These are phyloP conservation scores for Phytophthora idaei DNA, from an alignment of 352 stramenopile genomes.

Conservation along the genomic window DNA sequence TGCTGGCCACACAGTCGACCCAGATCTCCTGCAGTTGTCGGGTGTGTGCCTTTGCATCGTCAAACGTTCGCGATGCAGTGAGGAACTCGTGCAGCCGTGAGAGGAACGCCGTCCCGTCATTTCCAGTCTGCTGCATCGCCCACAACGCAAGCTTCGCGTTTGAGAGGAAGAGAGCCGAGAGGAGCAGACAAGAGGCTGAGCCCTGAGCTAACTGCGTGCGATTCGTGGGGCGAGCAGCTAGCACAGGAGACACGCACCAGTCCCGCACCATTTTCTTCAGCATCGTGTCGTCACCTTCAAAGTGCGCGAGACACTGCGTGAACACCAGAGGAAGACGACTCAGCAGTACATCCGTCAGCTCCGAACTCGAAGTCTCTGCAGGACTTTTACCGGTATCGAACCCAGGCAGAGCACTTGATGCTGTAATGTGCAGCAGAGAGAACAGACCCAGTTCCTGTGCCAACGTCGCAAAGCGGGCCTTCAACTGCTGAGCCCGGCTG, in stretches of 20 bases:
- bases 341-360: slow-evolving; percentile 55
- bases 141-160: slow-evolving; percentile 85
- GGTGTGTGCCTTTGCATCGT: slow-evolving; percentile 48
- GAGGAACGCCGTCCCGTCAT: slow-evolving; percentile 67
- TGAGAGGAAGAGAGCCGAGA: slow-evolving; percentile 80
- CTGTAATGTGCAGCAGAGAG: slow-evolving; percentile 65
- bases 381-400: slow-evolving; percentile 8
- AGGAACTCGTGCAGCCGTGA: slow-evolving; percentile 64
- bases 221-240: slow-evolving; percentile 49
- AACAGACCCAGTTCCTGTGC: slow-evolving; percentile 82
- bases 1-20: slow-evolving; percentile 81
- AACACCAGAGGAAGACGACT: slow-evolving; percentile 83
- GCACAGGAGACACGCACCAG: slow-evolving; percentile 72
- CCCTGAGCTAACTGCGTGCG: slow-evolving; percentile 55
- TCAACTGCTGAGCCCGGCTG: slow-evolving; percentile 31
- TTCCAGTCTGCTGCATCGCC: slow-evolving; percentile 68
- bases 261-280: slow-evolving; percentile 73
- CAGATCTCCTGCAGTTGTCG: slow-evolving; percentile 77
- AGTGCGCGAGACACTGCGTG: slow-evolving; percentile 81
- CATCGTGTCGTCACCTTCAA: slow-evolving; percentile 67
- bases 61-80: slow-evolving; percentile 52
- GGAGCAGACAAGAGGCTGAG: slow-evolving; percentile 66
- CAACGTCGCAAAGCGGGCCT: slow-evolving; percentile 56
- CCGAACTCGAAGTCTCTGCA: slow-evolving; percentile 16
- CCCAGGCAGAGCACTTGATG: slow-evolving; percentile 52